These are phyloP conservation scores for Heliocybe sulcata DNA, from an alignment of 1,284 basidiomycete genomes.

Conservation along the genomic window DNA sequence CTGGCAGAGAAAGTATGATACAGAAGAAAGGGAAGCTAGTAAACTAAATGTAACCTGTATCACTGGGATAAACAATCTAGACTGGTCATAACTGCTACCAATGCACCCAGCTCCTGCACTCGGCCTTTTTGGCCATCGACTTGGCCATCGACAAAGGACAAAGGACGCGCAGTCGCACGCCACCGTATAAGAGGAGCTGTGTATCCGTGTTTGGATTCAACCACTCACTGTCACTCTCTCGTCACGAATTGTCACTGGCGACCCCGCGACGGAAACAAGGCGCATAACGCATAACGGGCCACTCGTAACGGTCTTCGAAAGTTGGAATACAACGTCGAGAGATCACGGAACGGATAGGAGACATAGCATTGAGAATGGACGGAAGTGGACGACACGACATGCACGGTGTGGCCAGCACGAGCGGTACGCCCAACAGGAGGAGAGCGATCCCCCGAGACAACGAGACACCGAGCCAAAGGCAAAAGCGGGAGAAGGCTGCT, in stretches of 20 bases:
- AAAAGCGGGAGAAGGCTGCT: constrained; percentile 74
- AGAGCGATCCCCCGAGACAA: constrained; percentile 43
- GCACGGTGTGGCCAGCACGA: not conserved
- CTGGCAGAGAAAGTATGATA: constrained; percentile 79
- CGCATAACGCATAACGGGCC: constrained; percentile 3
- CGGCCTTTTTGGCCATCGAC: no score
- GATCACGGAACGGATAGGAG: not conserved
- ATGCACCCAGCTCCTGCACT: not conserved
- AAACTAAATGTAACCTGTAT: not conserved
- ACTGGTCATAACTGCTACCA: constrained; percentile 8
- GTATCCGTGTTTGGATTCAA: constrained; percentile 22
- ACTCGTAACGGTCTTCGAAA: constrained; percentile 1
- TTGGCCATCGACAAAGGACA: not conserved
- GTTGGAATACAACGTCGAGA: not conserved
- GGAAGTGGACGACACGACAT: not conserved
- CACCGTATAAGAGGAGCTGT: constrained; percentile 17
- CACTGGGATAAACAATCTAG: not conserved
- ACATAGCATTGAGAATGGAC: not conserved
- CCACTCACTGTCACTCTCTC: constrained; percentile 28
- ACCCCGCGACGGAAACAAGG: constrained; percentile 1
- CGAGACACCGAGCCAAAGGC: constrained; percentile 60
- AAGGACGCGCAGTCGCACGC: constrained; percentile 17
- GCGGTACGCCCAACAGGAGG: not conserved
- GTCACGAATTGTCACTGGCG: constrained; percentile 30
- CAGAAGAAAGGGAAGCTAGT: constrained; percentile 16